Evolutionary conservation across 192 early-diverging fungal species (phyloP), one percentile per base, ranked within the genome.

Genomic region (Rhizoclosmatium sp.): DNA sequence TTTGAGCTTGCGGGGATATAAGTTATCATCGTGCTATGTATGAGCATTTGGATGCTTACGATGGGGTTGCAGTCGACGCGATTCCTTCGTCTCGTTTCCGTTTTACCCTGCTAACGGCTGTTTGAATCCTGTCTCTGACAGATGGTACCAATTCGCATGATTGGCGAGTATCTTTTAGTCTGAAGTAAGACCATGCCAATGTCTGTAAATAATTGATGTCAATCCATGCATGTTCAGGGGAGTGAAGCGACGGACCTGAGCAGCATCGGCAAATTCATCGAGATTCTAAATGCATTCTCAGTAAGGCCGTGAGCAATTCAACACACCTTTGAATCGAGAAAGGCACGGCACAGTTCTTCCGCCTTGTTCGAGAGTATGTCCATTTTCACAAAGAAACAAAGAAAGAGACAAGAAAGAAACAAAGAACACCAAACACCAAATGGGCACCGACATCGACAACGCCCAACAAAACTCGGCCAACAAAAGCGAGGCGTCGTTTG

Each of bases 281-380:
- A 65, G 62, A 65, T 65, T 40, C 62, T 65, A 40, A 39, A 4
- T 12, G 19, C 12, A 12, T 31, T 14, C 4, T 19, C 40, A 65
- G 41, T 40, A 19, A 45, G 42, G 14, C 46, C 3, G 12, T 45
- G 2, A 0, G 14, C 12, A 14, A 9, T 47, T 19, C 45, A 45
- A 19, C 66, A 19, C 23, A 68, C 66, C 3, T 68, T 68, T 42
- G 40, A 40, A n/a, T 68, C 66, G 14, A 68, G 66, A 68, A n/a
- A 68, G 14, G 66, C 66, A 1, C 19, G 46, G 66, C 66, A 68
- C 12, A 68, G 14, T 12, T 7, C 7, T 14, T 42, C 19, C 14
- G 66, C 23, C 12, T 68, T 12, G 12, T 42, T 5, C 14, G 7
- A 10, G 4, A 68, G 45, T 5, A 5, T 46, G 4, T 68, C 45